A percentile compares a stretch with the other conserved stretches of the same genome.
Evolutionary conservation across 495 filamentous ascomycete genomes (phyloP).

Genomic region (Aspergillus cavernicola): DNA sequence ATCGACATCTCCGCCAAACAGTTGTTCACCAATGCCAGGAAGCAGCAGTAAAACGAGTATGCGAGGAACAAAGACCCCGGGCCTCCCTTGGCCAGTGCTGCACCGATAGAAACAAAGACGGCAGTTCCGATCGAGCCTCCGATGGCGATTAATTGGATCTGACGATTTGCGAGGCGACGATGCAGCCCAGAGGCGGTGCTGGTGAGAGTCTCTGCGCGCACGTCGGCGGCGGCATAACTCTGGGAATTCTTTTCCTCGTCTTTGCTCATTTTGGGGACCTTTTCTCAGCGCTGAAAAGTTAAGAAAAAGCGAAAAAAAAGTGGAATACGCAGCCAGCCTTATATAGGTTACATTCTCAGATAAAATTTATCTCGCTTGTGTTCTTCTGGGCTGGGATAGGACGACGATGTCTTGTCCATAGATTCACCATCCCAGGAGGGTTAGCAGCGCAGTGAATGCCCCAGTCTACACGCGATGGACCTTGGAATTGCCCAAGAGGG

Average conservation of each 20-base stretch:
- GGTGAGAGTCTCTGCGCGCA: not conserved
- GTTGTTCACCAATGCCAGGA: conserved; percentile 33
- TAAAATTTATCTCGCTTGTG: not conserved
- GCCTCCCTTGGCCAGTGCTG: conserved; percentile 42
- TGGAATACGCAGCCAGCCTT: not conserved
- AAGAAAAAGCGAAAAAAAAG: not conserved
- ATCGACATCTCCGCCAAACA: conserved; percentile 44
- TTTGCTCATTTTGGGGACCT: not conserved
- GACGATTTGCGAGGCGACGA: conserved; percentile 18
- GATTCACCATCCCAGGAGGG: not conserved
- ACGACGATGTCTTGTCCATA: not conserved
- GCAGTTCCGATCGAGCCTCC: conserved; percentile 33
- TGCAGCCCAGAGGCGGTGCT: conserved; percentile 8
- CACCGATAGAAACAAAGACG: conserved; percentile 25
- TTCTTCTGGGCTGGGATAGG: conserved; percentile 2
- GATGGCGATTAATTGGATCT: conserved; percentile 29
- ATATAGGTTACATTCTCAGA: conserved; percentile 4
- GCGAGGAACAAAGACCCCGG: conserved; percentile 45
- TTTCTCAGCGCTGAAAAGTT: not conserved
- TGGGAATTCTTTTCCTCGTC: not conserved
- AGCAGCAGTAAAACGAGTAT: conserved; percentile 29
- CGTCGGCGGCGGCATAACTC: not conserved
- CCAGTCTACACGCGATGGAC: conserved; percentile 4
- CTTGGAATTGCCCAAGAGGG: conserved; percentile 12
- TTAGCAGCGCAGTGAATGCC: not conserved